phyloP scores from a whole-genome alignment of 1,139 yeast genomes.

The Suhomyces ambrosiae region DNA sequence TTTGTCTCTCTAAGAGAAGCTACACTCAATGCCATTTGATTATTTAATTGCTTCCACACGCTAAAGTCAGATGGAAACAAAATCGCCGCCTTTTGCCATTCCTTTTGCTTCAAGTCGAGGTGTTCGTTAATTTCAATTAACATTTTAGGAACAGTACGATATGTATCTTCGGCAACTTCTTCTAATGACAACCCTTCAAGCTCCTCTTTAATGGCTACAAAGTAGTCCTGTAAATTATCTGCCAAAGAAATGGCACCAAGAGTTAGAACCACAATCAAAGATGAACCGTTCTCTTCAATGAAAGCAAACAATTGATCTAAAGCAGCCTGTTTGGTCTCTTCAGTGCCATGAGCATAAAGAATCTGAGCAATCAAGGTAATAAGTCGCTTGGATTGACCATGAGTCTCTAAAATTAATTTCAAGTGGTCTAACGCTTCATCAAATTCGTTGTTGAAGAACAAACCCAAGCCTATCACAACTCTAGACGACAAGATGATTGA shows the following conservation, averaged over 20 bases:
- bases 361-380: conserved; percentile 77
- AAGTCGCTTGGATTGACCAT: conserved; percentile 57
- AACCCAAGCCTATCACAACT: conserved; percentile 68
- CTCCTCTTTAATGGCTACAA: conserved; percentile 69
- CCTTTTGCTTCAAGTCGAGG: conserved; percentile 24
- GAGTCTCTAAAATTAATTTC: conserved; percentile 52
- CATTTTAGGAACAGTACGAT: conserved; percentile 60
- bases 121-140: conserved; percentile 52
- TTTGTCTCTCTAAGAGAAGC: conserved; percentile 53
- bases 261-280: conserved; percentile 65
- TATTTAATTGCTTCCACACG: conserved; percentile 68
- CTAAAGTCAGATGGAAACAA: conserved; percentile 70
- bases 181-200: conserved; percentile 52
- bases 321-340: conserved; percentile 81
- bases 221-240: conserved; percentile 61
- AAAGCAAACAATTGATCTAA: conserved; percentile 67
- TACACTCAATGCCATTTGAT: conserved; percentile 46
- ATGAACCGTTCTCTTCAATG: conserved; percentile 64
- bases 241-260: conserved; percentile 80
- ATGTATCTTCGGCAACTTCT: conserved; percentile 52
- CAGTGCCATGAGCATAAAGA: conserved; percentile 69
- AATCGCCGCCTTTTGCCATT: conserved; percentile 73
- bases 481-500: conserved; percentile 55
- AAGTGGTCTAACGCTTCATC: conserved; percentile 69
- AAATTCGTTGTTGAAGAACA: conserved; percentile 63